Evolutionary conservation across 2,329 filamentous ascomycete genomes (phyloP).

Genomic region (Phialophora verrucosa): DNA sequence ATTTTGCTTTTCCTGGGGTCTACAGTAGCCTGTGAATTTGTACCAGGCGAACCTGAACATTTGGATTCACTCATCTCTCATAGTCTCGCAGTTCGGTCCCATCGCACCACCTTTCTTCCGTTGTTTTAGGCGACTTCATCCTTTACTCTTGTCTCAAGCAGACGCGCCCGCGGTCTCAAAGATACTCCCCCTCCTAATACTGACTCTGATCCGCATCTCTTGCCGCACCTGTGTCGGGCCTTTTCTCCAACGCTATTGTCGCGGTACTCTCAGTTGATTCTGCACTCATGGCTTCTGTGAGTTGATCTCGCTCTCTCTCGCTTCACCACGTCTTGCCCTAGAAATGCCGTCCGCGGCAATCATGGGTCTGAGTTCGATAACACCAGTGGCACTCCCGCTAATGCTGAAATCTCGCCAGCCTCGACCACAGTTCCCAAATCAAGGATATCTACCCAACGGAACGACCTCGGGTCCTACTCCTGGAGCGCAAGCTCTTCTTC

Average conservation of each 20-base stretch:
- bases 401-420: constrained; percentile 35
- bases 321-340: constrained; percentile 26
- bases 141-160: neutral
- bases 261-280: constrained; percentile 12
- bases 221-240: constrained; percentile 25
- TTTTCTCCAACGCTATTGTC: constrained; percentile 16
- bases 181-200: constrained; percentile 19
- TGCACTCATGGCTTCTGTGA: constrained; percentile 56
- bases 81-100: constrained; percentile 2
- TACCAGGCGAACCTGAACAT: constrained; percentile 19
- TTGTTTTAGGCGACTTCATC: constrained; percentile 11
- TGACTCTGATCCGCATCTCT: constrained; percentile 19
- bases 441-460: constrained; percentile 54
- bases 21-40: constrained; percentile 20
- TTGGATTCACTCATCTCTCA: constrained; percentile 7
- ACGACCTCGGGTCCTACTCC: constrained; percentile 49
- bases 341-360: constrained; percentile 41
- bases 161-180: constrained; percentile 1
- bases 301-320: constrained; percentile 40
- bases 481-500: constrained; percentile 55
- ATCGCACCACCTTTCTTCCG: constrained; percentile 13
- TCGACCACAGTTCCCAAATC: constrained; percentile 40
- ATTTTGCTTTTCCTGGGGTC: constrained; percentile 21
- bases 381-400: constrained; percentile 32
- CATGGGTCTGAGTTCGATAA: constrained; percentile 44